A percentile compares a stretch with the other conserved stretches of the same genome.
Conservation (phyloP, 306 rosid species). For the Glycine tomentella region DNA sequence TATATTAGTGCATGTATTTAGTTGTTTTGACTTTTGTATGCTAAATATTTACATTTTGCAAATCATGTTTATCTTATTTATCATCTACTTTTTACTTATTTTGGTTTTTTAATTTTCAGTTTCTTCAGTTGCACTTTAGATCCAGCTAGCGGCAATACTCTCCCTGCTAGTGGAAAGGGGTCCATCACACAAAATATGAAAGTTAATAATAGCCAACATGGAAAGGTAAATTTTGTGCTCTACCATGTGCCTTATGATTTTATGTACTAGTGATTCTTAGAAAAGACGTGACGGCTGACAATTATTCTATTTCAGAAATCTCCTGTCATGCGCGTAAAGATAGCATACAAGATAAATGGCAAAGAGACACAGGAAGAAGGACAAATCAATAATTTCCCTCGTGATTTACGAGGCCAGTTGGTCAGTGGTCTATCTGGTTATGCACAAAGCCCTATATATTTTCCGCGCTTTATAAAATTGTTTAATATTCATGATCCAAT, state of each 20-base stretch:
- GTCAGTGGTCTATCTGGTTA: conserved; percentile 45
- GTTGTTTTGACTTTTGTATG: conserved; percentile 12
- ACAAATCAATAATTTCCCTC: conserved; percentile 79
- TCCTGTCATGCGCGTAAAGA: conserved; percentile 82
- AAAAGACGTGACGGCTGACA: conserved; percentile 39
- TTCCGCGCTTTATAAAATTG: background rate
- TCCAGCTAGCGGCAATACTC: conserved; percentile 76
- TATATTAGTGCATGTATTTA: background rate
- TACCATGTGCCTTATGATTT: conserved; percentile 14
- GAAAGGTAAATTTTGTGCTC: conserved; percentile 63
- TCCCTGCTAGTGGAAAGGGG: conserved; percentile 70
- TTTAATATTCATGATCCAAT: no score
- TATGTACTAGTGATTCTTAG: conserved; percentile 6
- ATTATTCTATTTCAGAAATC: conserved; percentile 67
- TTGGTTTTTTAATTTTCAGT: conserved; percentile 60
- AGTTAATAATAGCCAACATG: conserved; percentile 82
- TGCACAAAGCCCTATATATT: no score
- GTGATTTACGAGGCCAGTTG: conserved; percentile 61
- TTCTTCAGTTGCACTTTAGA: conserved; percentile 89
- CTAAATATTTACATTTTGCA: conserved; percentile 5
- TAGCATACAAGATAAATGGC: conserved; percentile 76
- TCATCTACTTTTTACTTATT: conserved; percentile 26
- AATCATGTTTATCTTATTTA: background rate
- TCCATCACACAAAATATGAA: conserved; percentile 68
- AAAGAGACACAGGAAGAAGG: conserved; percentile 81